Conservation (phyloP, 768 basidiomycete species). For the Xerocomus potaroensis region DNA sequence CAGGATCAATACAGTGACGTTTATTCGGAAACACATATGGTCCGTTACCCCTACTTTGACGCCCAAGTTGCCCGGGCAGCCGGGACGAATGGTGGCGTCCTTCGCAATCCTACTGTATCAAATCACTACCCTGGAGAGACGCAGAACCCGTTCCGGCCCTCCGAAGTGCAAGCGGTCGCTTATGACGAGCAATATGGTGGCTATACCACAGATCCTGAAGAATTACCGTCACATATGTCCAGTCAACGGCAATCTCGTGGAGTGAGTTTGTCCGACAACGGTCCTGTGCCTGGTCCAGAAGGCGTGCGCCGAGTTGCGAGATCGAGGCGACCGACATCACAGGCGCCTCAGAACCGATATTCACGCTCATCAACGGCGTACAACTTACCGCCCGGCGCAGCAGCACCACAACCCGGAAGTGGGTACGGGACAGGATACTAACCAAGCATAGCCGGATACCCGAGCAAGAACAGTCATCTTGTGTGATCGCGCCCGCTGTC, state of each 20-base stretch:
- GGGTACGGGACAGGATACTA: constrained; percentile 16
- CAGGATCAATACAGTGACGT: constrained; percentile 31
- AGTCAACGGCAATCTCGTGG: constrained; percentile 45
- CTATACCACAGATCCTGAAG: constrained; percentile 36
- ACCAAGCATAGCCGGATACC: constrained; percentile 2
- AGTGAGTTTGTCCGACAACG: constrained; percentile 75
- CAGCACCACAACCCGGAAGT: constrained; percentile 47
- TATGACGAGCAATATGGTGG: constrained; percentile 35
- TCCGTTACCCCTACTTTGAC: constrained; percentile 34
- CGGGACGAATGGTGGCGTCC: constrained; percentile 34
- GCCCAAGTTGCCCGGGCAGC: constrained; percentile 38
- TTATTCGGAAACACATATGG: constrained; percentile 16
- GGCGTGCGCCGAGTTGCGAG: constrained; percentile 79
- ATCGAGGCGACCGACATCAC: constrained; percentile 59
- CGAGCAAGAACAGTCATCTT: constrained; percentile 4
- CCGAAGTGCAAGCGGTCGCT: constrained; percentile 39
- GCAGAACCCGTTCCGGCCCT: constrained; percentile 54
- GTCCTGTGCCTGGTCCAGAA: constrained; percentile 75
- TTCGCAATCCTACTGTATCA: constrained; percentile 36
- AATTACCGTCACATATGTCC: constrained; percentile 19
- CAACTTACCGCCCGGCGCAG: constrained; percentile 71
- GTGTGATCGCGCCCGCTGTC: too few relatives aligned
- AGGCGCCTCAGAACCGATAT: constrained; percentile 64
- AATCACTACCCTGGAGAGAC: constrained; percentile 44
- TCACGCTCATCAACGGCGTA: constrained; percentile 58